A percentile compares a stretch with the other conserved stretches of the same genome.
Conservation (phyloP, 768 basidiomycete genomes). For the Mycena sanguinolenta region DNA sequence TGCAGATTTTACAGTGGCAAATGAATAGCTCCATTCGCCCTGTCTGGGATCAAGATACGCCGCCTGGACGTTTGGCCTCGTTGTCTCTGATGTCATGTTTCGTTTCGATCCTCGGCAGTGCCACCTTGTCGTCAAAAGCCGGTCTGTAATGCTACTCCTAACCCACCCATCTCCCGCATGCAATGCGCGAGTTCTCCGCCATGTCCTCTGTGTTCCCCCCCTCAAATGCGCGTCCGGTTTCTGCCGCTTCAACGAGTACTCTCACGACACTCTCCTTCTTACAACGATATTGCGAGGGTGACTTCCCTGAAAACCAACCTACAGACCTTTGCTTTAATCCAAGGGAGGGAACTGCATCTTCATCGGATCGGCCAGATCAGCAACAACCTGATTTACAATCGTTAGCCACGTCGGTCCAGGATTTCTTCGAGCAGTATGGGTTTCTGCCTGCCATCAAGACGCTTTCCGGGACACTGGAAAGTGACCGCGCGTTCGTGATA, state of each 20-base stretch:
- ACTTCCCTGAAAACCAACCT: slow-evolving; percentile 10
- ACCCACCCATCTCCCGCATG: not conserved
- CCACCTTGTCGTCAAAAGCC: too few relatives aligned
- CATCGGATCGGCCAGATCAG: not conserved
- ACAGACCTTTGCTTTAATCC: slow-evolving; percentile 3
- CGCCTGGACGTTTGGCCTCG: too few relatives aligned
- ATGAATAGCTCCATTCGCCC: too few relatives aligned
- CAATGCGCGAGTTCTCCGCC: not conserved
- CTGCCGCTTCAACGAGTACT: not conserved
- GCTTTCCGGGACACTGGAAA: slow-evolving; percentile 7
- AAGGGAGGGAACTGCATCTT: not conserved
- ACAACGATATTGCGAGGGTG: slow-evolving; percentile 1
- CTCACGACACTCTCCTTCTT: slow-evolving; percentile 12
- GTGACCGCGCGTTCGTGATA: not conserved
- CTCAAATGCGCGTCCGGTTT: too few relatives aligned
- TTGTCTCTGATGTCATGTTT: too few relatives aligned
- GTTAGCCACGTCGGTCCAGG: slow-evolving; percentile 3
- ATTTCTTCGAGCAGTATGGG: not conserved
- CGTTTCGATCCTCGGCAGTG: too few relatives aligned
- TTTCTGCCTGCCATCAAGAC: slow-evolving; percentile 19
- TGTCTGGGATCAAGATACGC: too few relatives aligned
- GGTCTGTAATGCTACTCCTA: not conserved
- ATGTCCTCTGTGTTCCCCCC: too few relatives aligned
- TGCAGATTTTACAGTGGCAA: too few relatives aligned
- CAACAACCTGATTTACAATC: not conserved